Base-by-base conservation (phyloP, 352 stramenopile genomes). In the Globisporangium nagaii region DNA sequence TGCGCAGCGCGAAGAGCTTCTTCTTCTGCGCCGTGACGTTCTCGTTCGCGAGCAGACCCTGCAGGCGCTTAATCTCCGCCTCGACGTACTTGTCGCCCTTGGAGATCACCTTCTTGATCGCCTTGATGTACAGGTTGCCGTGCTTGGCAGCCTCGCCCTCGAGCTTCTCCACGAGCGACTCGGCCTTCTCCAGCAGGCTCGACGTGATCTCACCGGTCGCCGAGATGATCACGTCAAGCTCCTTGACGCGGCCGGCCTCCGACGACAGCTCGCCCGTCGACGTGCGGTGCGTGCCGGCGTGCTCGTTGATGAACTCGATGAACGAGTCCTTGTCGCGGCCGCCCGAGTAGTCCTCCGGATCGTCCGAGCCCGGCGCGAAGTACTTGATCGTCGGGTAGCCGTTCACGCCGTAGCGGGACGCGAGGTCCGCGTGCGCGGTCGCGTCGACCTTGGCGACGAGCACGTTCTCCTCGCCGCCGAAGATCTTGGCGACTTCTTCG, bases 311-410 rank as follows among this genome's bases (percentile, higher is more conserved):
- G 44, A 97, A 97, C 25, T 88, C 67, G 6, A 97, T 82, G 54
- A 94, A 94, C 55, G 78, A 88, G 25, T 65, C 61, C 65, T 96
- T 85, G 65, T 95, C 84, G 32, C 88, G 84, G 43, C 78, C 87
- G 42, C 73, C 74, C 48, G 73, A 75, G 70, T 96, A 97, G 67
- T 94, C 76, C 60, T 95, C 80, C 20, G 85, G 71, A 49, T 96
- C 87, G 39, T 84, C 73, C 51, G 81, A 77, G 47, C 73, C 85
- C 0, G 76, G 75, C 0, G 81, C 71, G 53, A 97, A 97, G 73
- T 95, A 97, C 71, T 96, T 96, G 66, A 97, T 77, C 48, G 89
- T 96, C 30, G 90, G 90, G 79, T 90, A 97, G 25, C 90, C 88
- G 51, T 77, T 89, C 28, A 97, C 82, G 46, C 84, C 89, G 67